Conservation (phyloP, 163 green algal species). For the Botryococcus braunii region DNA sequence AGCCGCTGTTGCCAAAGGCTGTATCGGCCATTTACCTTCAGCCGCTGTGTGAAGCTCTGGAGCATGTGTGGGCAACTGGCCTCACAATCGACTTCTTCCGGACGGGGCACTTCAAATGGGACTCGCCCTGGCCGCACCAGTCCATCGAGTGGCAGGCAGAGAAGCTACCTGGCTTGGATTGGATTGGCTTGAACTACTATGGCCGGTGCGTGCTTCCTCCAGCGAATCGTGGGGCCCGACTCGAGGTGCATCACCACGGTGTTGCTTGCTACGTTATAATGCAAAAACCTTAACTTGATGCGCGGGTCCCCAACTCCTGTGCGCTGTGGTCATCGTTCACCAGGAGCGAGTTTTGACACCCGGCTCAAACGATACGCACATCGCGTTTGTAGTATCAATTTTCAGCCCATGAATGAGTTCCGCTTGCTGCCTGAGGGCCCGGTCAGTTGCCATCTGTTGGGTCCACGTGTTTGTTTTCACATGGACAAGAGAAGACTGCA, state of each 20-base stretch:
- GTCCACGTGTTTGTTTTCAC: too few relatives aligned
- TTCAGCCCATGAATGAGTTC: too few relatives aligned
- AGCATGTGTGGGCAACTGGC: conserved; percentile 55
- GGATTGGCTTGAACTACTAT: conserved; percentile 79
- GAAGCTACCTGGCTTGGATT: conserved; percentile 48
- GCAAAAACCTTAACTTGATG: background rate
- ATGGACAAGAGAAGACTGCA: too few relatives aligned
- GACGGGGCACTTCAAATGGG: conserved; percentile 60
- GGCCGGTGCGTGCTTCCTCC: conserved; percentile 21
- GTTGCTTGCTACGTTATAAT: background rate
- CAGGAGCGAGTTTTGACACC: background rate
- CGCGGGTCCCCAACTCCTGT: too few relatives aligned
- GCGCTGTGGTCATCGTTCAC: too few relatives aligned
- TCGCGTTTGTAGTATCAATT: background rate
- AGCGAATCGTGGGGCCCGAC: background rate
- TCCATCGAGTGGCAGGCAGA: conserved; percentile 19
- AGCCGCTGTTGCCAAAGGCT: conserved; percentile 16
- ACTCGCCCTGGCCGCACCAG: conserved; percentile 25
- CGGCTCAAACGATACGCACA: background rate
- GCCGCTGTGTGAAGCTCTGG: conserved; percentile 39
- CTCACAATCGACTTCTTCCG: conserved; percentile 62
- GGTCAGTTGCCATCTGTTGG: too few relatives aligned
- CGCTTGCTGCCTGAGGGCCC: too few relatives aligned
- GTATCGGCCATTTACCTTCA: conserved; percentile 17
- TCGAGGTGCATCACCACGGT: background rate